Evolutionary conservation across 257 asterid genomes (phyloP).

Genomic region (Euphrasia confusa): DNA sequence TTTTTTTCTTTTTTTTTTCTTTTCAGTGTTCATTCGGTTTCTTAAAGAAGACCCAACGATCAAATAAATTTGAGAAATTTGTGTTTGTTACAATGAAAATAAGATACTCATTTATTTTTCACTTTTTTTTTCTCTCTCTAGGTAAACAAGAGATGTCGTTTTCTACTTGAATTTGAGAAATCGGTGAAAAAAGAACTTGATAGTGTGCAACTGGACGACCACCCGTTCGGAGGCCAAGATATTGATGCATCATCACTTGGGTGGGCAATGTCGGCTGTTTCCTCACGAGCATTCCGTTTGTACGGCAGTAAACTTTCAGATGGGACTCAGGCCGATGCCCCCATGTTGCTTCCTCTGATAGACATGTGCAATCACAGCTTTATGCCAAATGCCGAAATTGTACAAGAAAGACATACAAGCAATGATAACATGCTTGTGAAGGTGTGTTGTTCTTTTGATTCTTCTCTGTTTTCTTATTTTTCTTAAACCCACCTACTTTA

Average conservation of each 20-base stretch:
- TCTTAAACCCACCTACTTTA: not conserved
- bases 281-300: slow-evolving; percentile 93
- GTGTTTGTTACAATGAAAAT: slow-evolving; percentile 4
- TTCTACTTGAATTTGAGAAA: slow-evolving; percentile 83
- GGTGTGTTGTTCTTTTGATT: slow-evolving; percentile 42
- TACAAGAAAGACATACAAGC: slow-evolving; percentile 62
- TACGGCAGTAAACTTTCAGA: slow-evolving; percentile 53
- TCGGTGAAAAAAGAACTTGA: slow-evolving; percentile 43
- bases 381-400: slow-evolving; percentile 78
- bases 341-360: slow-evolving; percentile 90
- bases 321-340: slow-evolving; percentile 54
- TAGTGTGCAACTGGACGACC: slow-evolving; percentile 46
- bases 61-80: not conserved
- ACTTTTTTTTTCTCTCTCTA: slow-evolving; percentile 22
- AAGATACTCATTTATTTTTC: slow-evolving; percentile 13
- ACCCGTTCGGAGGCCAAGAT: slow-evolving; percentile 78
- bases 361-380: slow-evolving; percentile 99
- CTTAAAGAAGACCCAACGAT: slow-evolving; percentile 3
- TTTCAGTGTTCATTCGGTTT: not conserved
- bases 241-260: slow-evolving; percentile 89
- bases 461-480: not conserved
- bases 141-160: slow-evolving; percentile 96
- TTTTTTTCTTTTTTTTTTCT: not conserved
- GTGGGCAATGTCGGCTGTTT: slow-evolving; percentile 98
- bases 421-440: slow-evolving; percentile 63